These are phyloP conservation scores for Mallotus japonicus DNA, from an alignment of 441 rosid species.

Conservation along the genomic window DNA sequence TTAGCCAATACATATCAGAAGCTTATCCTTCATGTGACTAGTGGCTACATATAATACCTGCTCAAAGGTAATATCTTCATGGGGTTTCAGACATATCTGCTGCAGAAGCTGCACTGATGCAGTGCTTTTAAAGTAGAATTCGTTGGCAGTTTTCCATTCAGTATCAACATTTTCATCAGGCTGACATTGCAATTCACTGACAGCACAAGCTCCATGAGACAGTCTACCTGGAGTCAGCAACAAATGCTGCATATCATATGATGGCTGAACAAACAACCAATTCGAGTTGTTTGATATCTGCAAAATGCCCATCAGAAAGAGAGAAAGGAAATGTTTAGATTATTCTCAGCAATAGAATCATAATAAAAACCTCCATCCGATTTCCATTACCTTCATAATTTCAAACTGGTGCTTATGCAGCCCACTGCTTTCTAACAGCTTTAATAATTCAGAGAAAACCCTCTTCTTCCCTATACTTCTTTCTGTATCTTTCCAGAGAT, in stretches of 20 bases:
- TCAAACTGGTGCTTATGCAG: conserved; percentile 76
- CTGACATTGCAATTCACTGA: conserved; percentile 32
- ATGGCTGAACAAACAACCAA: conserved; percentile 70
- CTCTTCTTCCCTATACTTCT: conserved; percentile 70
- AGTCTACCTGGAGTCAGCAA: conserved; percentile 45
- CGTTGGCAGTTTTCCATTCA: conserved; percentile 68
- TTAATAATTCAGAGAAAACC: conserved; percentile 72
- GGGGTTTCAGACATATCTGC: conserved; percentile 60
- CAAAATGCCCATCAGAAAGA: conserved; percentile 22
- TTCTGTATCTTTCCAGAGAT: conserved; percentile 65
- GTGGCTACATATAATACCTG: conserved; percentile 48
- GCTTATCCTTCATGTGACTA: background rate
- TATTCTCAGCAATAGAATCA: background rate
- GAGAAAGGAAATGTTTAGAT: conserved; percentile 15
- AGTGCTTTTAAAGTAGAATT: conserved; percentile 79
- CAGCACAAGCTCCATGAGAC: conserved; percentile 30
- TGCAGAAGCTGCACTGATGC: conserved; percentile 75
- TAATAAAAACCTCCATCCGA: conserved; percentile 19
- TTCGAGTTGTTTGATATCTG: conserved; percentile 56
- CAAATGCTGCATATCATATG: conserved; percentile 68
- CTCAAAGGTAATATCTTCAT: conserved; percentile 71
- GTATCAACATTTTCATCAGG: conserved; percentile 34
- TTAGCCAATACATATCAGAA: background rate
- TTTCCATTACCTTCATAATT: conserved; percentile 52
- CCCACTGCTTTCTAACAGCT: conserved; percentile 73